Base-by-base conservation (phyloP, 306 rosid genomes). In the Gleditsia sinensis region DNA sequence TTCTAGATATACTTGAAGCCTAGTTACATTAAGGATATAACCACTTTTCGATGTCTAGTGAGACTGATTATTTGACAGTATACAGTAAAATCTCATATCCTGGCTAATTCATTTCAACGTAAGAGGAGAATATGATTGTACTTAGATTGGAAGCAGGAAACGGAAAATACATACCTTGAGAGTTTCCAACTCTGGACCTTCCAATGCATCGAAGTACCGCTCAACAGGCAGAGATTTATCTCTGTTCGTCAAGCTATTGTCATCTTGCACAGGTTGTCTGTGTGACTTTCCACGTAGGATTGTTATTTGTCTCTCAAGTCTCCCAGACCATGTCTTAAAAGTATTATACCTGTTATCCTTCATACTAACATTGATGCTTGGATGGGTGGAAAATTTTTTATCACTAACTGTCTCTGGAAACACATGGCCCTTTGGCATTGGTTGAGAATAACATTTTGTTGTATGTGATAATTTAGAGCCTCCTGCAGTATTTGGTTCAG, bases 311-410 rank as follows among this genome's bases (percentile, higher is more conserved):
- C 88, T 88, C 80, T 86, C 96, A 51, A 93, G 86, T 76, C 62
- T 83, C 30, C 97, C 91, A 19, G 97, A 88, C 87, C 83, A 89
- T 55, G 98, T 93, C 76, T 91, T 93, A 48, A 93, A 93, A 50
- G 92, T 82, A 71, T 93, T 94, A 80, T 75, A 91, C 71, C 94
- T 83, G 60, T 72, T 87, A 68, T 91, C 93, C 69, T 75, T 78
- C 24, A 78, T 75, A 74, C 75, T 34, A 5, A 32, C 78, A 53
- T 34, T 67, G 56, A 77, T 72, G 56, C 73, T 80, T 8, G 87
- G 89, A 65, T 73, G 81, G 50, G 48, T 34, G 10, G 80, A 32
- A 46, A 33, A 33, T 24, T 73, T 69, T 27, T 7, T 59, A 39
- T 17, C 42, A 59, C 14, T 62, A 28, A 0, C n/a, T 53, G 56